Base-by-base conservation (phyloP, 2,329 filamentous ascomycete species). In the Colletotrichum trifolii region DNA sequence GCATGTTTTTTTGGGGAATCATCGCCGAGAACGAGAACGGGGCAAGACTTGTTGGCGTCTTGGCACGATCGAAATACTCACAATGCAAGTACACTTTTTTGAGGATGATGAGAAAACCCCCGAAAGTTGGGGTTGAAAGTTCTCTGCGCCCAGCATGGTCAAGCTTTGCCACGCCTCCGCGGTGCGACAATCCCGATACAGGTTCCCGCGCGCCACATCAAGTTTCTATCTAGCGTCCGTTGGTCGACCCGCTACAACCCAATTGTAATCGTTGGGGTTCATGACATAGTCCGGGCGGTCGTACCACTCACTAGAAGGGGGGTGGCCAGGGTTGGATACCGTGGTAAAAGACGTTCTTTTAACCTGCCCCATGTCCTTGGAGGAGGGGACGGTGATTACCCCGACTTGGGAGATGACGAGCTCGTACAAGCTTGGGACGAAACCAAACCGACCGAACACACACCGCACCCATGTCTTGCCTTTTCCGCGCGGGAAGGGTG, bases 371-470 rank as follows among this genome's bases (percentile, higher is more conserved):
- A 38, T 38, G 15, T 49, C 50, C 39, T 50, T 15, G 43, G 50
- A 45, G 46, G 57, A 40, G 49, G 50, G 52, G 46, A 61, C 62
- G 62, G 47, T 52, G 40, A 65, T 65, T 48, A 48, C 53, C 52
- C 58, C 58, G 52, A 65, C 62, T 56, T 61, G 57, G 57, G 43
- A 46, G 15, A 46, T 10, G 25, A 17, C 17, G 42, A 43, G 4
- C 25, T 25, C 25, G 42, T 25, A 49, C 39, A 47, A 47, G 50
- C 4, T 34, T 62, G 52, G 52, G 58, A 65, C 62, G 47, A 62
- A 62, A 53, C 36, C 3, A 33, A 33, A 40, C 38, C 43, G 54
- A 56, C 39, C 54, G 35, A 39, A 13, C 54, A n/a, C 17, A 39
- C 38, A 36, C 12, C 17, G 38, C 36, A 34, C 36, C 36, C 34